Percentiles rank a stretch among this genome's conserved stretches.
Conservation (phyloP, 2,329 filamentous ascomycete genomes). For the Mariannaea elegans region DNA sequence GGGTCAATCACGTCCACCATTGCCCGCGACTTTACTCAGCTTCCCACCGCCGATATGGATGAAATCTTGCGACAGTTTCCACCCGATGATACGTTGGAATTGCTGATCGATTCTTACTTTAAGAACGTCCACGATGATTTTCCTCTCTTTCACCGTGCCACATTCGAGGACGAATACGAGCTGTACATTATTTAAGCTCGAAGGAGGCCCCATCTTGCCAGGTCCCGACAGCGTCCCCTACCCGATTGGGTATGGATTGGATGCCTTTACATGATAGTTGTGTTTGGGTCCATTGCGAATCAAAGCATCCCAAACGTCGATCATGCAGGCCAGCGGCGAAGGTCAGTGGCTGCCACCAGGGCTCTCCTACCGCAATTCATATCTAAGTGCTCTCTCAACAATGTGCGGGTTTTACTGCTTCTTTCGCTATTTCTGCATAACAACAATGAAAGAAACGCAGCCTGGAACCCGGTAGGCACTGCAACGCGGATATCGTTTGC, state of each 20-base stretch:
- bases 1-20: conserved; percentile 39
- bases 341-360: conserved; percentile 21
- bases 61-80: conserved; percentile 42
- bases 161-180: conserved; percentile 48
- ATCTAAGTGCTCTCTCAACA: conserved; percentile 28
- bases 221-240: conserved; percentile 14
- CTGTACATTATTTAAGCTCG: conserved; percentile 37
- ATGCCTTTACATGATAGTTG: conserved; percentile 49
- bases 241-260: conserved; percentile 47
- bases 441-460: conserved; percentile 50
- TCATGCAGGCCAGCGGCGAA: conserved; percentile 37
- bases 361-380: conserved; percentile 27
- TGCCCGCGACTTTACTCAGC: conserved; percentile 41
- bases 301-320: conserved; percentile 36
- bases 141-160: conserved; percentile 46
- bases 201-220: conserved; percentile 1
- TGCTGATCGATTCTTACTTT: conserved; percentile 47
- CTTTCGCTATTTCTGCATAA: conserved; percentile 48
- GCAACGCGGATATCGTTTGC: conserved; percentile 45
- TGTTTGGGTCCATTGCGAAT: conserved; percentile 46
- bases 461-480: conserved; percentile 47
- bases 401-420: conserved; percentile 24
- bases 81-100: conserved; percentile 38
- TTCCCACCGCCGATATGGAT: conserved; percentile 38
- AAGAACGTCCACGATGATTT: conserved; percentile 48